Conservation (phyloP, 306 rosid species). For the Hippophae tibetana region DNA sequence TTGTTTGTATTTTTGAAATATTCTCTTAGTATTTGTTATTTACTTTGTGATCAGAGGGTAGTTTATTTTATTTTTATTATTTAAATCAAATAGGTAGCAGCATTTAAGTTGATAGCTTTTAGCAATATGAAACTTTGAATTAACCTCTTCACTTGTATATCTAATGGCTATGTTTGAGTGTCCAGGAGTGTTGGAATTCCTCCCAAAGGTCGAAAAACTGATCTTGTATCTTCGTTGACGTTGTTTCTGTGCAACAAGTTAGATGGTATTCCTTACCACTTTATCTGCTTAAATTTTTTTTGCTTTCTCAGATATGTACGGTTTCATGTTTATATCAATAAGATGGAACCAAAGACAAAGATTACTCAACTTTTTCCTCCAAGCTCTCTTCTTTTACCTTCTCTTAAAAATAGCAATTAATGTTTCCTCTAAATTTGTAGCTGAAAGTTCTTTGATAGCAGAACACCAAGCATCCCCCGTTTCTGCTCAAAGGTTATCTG, state of each 20-base stretch:
- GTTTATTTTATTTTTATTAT: neutral
- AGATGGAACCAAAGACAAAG: neutral
- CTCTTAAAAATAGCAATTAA: constrained; percentile 13
- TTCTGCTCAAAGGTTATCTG: constrained; percentile 29
- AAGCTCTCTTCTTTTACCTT: constrained; percentile 1
- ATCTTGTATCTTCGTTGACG: constrained; percentile 67
- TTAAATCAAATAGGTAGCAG: too few species aligned
- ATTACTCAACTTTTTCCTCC: neutral
- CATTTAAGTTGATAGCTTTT: neutral
- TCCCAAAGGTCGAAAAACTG: constrained; percentile 71
- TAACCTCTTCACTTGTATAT: constrained; percentile 2
- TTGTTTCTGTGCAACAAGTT: constrained; percentile 42
- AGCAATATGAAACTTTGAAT: neutral
- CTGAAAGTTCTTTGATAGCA: constrained; percentile 30
- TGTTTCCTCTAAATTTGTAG: constrained; percentile 32
- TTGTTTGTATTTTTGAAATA: neutral
- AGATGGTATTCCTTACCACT: constrained; percentile 31
- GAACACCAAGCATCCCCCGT: constrained; percentile 25
- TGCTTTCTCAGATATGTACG: neutral
- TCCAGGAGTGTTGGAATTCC: constrained; percentile 58
- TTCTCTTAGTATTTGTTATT: neutral
- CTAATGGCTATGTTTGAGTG: constrained; percentile 19
- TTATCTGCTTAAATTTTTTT: neutral
- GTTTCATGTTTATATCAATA: neutral
- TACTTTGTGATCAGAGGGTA: neutral